Evolutionary conservation across 2,329 filamentous ascomycete species (phyloP), one percentile per base, ranked within the genome.

Genomic region (Cryphonectria parasitica): DNA sequence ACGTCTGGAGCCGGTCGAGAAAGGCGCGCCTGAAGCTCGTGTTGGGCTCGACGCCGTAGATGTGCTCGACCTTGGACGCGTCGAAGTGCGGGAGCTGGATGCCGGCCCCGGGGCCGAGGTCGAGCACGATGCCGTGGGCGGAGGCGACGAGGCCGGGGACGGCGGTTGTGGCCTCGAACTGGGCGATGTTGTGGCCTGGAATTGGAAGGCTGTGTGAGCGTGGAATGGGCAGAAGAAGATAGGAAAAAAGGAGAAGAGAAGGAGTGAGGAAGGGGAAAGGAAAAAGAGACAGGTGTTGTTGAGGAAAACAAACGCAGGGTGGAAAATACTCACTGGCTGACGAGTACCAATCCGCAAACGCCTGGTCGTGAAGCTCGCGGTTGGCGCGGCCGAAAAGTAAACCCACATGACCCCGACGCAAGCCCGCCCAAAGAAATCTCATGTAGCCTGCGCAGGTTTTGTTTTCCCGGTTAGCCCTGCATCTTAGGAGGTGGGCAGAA

Each of bases 11-110:
- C 34, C 77, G 78, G 8, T 76, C 75, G n/a, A 72, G 39, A 28
- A 85, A 77, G 7, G 63, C 74, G 1, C 76, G 74, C 62, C 74
- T 71, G 61, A 80, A 83, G 58, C 76, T 68, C 1, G 73, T 69
- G 74, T 84, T 85, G 15, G 80, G 80, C 68, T 85, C 83, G 63
- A 85, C 75, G 49, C 78, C 82, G 71, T 82, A 82, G 22, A 84
- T 66, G 34, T 73, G 74, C 1, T 76, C 74, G 25, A 85, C 73
- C 25, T 74, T 73, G 25, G 74, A 73, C 10, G 74, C 25, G 73
- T 81, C 77, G 71, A 78, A 84, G 43, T 79, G 78, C 31, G 78
- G 77, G 17, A 84, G 78, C 72, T 84, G 82, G 72, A 82, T 84
- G 41, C 83, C 83, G 60, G 78, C 72, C 3, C 82, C 82, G 4